Conservation (phyloP, 176 grass and related monocot genomes). For the Oryza meyeriana region DNA sequence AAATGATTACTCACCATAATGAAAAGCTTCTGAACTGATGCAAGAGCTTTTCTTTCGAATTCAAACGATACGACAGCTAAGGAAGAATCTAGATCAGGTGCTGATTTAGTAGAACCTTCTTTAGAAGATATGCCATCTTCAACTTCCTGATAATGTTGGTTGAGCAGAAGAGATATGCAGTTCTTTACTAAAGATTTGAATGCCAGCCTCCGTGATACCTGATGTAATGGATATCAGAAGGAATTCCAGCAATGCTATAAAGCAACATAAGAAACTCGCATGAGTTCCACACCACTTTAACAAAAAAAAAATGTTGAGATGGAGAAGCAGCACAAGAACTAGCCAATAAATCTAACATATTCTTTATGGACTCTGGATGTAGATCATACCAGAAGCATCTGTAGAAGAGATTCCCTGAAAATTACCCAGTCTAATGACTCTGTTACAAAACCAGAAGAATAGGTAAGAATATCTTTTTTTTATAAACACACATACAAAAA, state of each 20-base stretch:
- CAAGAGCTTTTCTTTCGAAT: constrained; percentile 53
- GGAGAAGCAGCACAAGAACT: background rate
- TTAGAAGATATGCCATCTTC: constrained; percentile 39
- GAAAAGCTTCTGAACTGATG: constrained; percentile 63
- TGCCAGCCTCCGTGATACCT: constrained; percentile 65
- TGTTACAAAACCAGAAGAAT: constrained; percentile 48
- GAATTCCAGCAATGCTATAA: constrained; percentile 6
- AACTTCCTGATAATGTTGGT: constrained; percentile 36
- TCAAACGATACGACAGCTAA: constrained; percentile 49
- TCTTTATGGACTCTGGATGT: constrained; percentile 12
- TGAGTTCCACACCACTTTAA: constrained; percentile 18
- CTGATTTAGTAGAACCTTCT: constrained; percentile 40
- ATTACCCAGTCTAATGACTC: constrained; percentile 72
- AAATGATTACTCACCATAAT: constrained; percentile 57
- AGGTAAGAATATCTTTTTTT: constrained; percentile 1
- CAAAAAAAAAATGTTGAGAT: constrained; percentile 5
- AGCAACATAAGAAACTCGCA: constrained; percentile 31
- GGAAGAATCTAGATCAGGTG: constrained; percentile 46
- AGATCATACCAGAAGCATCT: constrained; percentile 68
- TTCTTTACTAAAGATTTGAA: constrained; percentile 73
- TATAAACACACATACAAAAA: constrained; percentile 11
- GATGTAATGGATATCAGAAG: constrained; percentile 22
- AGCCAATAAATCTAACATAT: constrained; percentile 13
- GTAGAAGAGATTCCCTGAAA: constrained; percentile 76
- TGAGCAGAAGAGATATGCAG: constrained; percentile 63